phyloP scores from a whole-genome alignment of 2,329 filamentous ascomycete genomes.

The Amylocarpus encephaloides region DNA sequence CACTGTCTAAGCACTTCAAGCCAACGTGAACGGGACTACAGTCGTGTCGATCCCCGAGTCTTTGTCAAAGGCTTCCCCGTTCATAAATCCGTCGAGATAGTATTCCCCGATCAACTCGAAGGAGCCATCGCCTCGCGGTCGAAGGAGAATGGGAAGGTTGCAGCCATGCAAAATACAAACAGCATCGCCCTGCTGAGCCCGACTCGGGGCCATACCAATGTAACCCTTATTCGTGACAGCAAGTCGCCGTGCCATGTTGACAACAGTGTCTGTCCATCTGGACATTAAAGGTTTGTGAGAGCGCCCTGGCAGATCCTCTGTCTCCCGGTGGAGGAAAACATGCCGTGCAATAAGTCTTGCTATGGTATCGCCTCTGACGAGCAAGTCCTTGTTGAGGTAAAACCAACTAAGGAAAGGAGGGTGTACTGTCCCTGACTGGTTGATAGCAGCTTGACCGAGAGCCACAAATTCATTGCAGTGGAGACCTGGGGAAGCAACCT shows the following conservation, averaged over 20 bases:
- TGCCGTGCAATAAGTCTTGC: neutral
- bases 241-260: neutral
- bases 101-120: slow-evolving; percentile 25
- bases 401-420: neutral
- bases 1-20: too few species aligned
- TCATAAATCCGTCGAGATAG: slow-evolving; percentile 26
- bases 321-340: too few species aligned
- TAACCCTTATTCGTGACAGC: neutral
- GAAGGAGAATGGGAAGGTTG: slow-evolving; percentile 9
- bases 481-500: neutral
- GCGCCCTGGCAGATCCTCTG: neutral
- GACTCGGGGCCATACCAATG: slow-evolving; percentile 1
- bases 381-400: neutral
- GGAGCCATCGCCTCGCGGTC: slow-evolving; percentile 3
- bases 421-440: neutral
- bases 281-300: neutral
- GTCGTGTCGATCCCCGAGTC: neutral
- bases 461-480: neutral
- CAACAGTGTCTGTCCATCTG: neutral
- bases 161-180: slow-evolving; percentile 8
- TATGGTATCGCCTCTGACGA: neutral
- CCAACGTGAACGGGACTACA: too few species aligned
- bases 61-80: slow-evolving; percentile 18
- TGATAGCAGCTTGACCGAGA: neutral
- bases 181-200: slow-evolving; percentile 4